Percentiles rank a stretch among this genome's conserved stretches.
These are phyloP conservation scores for Sarcocystis neurona DNA, from an alignment of 169 alveolate genomes.

Conservation along the genomic window DNA sequence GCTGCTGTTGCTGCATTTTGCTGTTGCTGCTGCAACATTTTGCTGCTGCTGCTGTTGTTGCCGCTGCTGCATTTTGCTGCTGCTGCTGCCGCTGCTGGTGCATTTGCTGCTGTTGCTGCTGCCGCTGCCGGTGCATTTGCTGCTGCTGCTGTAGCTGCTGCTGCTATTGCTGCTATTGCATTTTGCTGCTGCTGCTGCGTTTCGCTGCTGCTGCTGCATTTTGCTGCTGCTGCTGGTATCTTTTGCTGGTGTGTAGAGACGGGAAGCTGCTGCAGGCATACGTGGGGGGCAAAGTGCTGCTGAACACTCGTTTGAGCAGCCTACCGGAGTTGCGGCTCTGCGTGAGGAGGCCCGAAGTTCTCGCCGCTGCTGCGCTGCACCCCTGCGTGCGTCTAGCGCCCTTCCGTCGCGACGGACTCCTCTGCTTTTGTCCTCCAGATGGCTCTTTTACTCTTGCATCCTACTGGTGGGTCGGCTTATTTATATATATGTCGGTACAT, in stretches of 20 bases:
- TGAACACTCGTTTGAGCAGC: slow-evolving; percentile 41
- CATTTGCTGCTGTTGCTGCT: slow-evolving; percentile 8
- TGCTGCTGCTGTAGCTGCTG: no score
- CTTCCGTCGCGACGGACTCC: slow-evolving; percentile 24
- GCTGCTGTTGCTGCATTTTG: slow-evolving; percentile 19
- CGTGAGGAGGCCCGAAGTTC: not conserved
- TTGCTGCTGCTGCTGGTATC: not conserved
- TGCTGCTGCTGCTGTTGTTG: no score
- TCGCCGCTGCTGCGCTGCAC: slow-evolving; percentile 35
- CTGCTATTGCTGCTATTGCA: not conserved
- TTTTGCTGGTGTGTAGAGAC: not conserved
- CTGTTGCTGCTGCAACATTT: no score
- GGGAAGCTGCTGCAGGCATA: slow-evolving; percentile 47
- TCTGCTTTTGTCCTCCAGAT: slow-evolving; percentile 48
- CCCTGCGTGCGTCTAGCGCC: slow-evolving; percentile 39
- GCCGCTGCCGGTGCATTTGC: no score
- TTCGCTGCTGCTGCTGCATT: not conserved
- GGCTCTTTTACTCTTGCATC: slow-evolving; percentile 18
- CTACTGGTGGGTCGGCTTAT: slow-evolving; percentile 26
- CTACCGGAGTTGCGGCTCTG: slow-evolving; percentile 40
- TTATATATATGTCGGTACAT: not conserved
- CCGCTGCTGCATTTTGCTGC: no score
- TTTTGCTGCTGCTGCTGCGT: not conserved
- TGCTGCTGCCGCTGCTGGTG: not conserved
- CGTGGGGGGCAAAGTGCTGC: slow-evolving; percentile 2